Evolutionary conservation across 1,139 yeast species (phyloP), one percentile per base, ranked within the genome.

Genomic region (Kurtzmaniella quercitrusa): DNA sequence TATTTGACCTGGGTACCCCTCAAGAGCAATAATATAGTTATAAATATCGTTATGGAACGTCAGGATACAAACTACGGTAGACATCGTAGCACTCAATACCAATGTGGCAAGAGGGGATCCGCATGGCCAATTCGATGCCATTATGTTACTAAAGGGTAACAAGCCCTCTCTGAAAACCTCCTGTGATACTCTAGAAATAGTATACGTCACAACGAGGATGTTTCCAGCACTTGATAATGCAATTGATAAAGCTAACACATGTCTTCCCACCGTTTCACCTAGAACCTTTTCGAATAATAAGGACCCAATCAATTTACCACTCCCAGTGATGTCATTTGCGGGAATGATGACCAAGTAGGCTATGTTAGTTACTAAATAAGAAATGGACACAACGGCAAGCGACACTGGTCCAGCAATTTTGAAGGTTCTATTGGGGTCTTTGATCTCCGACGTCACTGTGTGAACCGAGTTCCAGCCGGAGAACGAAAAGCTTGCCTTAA

Each of bases 21-120:
- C 87, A 54, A 85, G 66, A 50, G 87, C 82, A 52, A 85, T 70
- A 54, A 87, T 79, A 56, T 85, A 85, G 55, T 82, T 81, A 66
- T 85, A 87, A 31, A 90, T 84, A 55, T 85, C 93, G 17, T 90
- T 91, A 24, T 82, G 79, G 9, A 93, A 91, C 25, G 88, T 82
- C 2, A 82, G 77, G 2, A 80, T 54, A 46, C 85, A 68, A n/a
- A 85, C 57, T 2, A 58, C 15, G 0, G 70, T 62, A 2, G 74
- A 60, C 12, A 71, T 51, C 1, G 51, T 29, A 16, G 68, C 59
- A 48, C 75, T 66, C 64, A 58, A 77, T 51, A 54, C 34, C 27
- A 72, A 58, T 0, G 83, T 63, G 9, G 75, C 74, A 17, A 81
- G 56, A 2, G 88, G 87, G 1, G 85, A 77, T 12, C 77, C 79